These are phyloP conservation scores for Boletus albobrunnescens DNA, from an alignment of 1,284 basidiomycete species.

Conservation along the genomic window DNA sequence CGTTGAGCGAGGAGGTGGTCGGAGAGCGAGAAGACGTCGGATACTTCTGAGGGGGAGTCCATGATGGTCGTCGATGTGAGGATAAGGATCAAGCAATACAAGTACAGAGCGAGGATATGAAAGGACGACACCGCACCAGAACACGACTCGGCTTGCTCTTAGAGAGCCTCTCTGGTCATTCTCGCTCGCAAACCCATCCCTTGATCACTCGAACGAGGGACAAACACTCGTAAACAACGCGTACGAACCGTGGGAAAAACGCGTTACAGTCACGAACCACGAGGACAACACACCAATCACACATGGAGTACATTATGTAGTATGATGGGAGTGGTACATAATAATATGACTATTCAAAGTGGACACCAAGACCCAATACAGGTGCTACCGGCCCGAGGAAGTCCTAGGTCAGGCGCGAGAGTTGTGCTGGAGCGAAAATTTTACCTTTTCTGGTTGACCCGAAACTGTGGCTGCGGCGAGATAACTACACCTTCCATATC, in stretches of 20 bases:
- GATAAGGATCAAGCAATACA: slow-evolving; percentile 12
- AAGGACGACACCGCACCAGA: not conserved
- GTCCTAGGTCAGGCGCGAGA: too few species aligned
- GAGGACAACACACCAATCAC: slow-evolving; percentile 11
- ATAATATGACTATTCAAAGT: too few species aligned
- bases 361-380: too few species aligned
- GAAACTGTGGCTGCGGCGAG: too few species aligned
- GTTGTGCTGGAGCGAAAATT: too few species aligned
- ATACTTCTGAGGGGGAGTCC: slow-evolving; percentile 35
- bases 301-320: slow-evolving; percentile 4
- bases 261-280: slow-evolving; percentile 22
- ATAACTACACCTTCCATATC: too few species aligned
- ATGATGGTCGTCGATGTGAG: slow-evolving; percentile 19
- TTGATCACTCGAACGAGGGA: slow-evolving; percentile 27
- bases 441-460: too few species aligned
- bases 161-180: not conserved
- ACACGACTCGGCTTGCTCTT: not conserved
- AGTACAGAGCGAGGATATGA: slow-evolving; percentile 24
- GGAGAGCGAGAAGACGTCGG: slow-evolving; percentile 52
- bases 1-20: slow-evolving; percentile 65
- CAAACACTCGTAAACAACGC: slow-evolving; percentile 37
- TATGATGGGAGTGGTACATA: too few species aligned
- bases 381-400: too few species aligned
- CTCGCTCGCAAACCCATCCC: not conserved
- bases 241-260: slow-evolving; percentile 29